Percentiles rank a stretch among this genome's conserved stretches.
Evolutionary conservation across 2,329 filamentous ascomycete genomes (phyloP).

Genomic region (Aspergillus proliferans): DNA sequence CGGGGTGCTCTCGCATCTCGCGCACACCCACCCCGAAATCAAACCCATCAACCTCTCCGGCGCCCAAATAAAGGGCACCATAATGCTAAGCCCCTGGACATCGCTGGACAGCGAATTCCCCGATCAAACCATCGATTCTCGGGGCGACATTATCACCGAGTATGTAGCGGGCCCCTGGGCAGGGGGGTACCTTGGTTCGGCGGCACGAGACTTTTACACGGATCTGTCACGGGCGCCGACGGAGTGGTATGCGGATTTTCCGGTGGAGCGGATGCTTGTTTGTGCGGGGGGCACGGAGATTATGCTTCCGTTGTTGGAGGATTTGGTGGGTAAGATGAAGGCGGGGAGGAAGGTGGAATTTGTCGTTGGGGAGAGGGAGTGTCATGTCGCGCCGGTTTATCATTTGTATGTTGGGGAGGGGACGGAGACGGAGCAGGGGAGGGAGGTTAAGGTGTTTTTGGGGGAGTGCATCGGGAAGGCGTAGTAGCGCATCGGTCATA

Average conservation of each 20-base stretch:
- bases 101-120: slow-evolving; percentile 44
- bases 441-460: slow-evolving; percentile 32
- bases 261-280: slow-evolving; percentile 46
- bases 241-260: slow-evolving; percentile 50
- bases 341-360: slow-evolving; percentile 30
- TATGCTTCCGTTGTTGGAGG: slow-evolving; percentile 50
- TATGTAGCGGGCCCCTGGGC: slow-evolving; percentile 42
- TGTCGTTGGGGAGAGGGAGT: slow-evolving; percentile 33
- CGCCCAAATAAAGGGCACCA: slow-evolving; percentile 41
- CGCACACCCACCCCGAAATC: slow-evolving; percentile 52
- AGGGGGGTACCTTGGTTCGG: slow-evolving; percentile 41
- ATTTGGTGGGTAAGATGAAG: slow-evolving; percentile 45
- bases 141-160: slow-evolving; percentile 47
- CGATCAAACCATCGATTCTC: slow-evolving; percentile 40
- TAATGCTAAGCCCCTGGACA: slow-evolving; percentile 56
- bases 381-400: slow-evolving; percentile 39
- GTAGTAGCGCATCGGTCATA: too few relatives aligned
- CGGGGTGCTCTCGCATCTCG: slow-evolving; percentile 34
- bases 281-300: slow-evolving; percentile 53
- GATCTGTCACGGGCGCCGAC: slow-evolving; percentile 45
- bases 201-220: slow-evolving; percentile 46
- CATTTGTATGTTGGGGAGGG: slow-evolving; percentile 30
- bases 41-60: slow-evolving; percentile 34
- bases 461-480: slow-evolving; percentile 12
- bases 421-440: slow-evolving; percentile 35